Evolutionary conservation across 306 rosid genomes (phyloP), one percentile per base, ranked within the genome.

Genomic region (Senna siamea): DNA sequence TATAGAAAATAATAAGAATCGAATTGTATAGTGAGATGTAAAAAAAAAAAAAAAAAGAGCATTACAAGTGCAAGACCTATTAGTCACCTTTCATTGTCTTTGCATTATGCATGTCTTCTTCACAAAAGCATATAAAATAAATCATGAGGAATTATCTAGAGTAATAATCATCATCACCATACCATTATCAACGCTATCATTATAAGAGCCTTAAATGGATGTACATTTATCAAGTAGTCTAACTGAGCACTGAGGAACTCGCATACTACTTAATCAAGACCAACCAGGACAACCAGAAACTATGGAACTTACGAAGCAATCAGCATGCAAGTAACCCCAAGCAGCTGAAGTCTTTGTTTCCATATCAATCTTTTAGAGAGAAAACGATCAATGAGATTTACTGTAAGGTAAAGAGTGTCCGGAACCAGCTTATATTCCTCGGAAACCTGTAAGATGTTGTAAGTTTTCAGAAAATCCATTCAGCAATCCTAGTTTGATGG

Each of bases 371-470:
- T 82, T 30, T 62, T 74, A 11, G 97, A 90, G 69, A 92, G 98
- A 84, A 83, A 89, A 41, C 96, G 93, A 78, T 93, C 98, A 4
- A 90, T 89, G 74, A 93, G 86, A 80, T 87, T 86, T 60, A 91
- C 92, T 8, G 98, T 86, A 18, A 90, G 92, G 85, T 86, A 93
- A 67, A 93, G 97, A 35, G 97, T 90, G 81, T 93, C 98, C 2
- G 98, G 89, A 80, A 85, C 96, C 48, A 93, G 62, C 62, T 82
- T 83, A 69, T 86, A 93, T 80, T 89, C 98, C 77, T 93, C 97
- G 74, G 96, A 82, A 70, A 93, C 93, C 98, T 93, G 89, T 80
- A 83, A 85, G 41, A 64, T 54, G 67, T n/a, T 13, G 35, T 28
- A 44, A 50, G 72, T 44, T 30, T 74, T 60, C 51, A 61, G 75